These are phyloP conservation scores for Penicillium sp. DNA, from an alignment of 2,329 filamentous ascomycete species.

Conservation along the genomic window DNA sequence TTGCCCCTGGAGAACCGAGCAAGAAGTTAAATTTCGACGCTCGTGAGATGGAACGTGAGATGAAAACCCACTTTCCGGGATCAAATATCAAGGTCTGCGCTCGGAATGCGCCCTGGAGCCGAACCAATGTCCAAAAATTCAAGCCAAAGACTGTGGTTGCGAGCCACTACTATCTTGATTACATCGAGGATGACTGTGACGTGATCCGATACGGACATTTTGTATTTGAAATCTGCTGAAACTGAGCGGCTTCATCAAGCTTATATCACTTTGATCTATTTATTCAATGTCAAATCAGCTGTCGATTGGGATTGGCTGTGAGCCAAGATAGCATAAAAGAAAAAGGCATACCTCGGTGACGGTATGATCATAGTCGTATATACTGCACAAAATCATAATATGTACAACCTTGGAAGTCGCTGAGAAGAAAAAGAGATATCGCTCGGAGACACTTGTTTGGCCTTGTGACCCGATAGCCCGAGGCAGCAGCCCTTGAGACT, in stretches of 20 bases:
- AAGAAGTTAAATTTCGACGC: background rate
- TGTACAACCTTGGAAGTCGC: too few species aligned
- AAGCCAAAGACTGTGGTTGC: background rate
- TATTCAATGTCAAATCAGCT: background rate
- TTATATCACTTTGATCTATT: background rate
- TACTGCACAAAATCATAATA: too few species aligned
- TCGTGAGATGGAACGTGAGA: background rate
- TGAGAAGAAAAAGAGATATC: too few species aligned
- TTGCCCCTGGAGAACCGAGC: background rate
- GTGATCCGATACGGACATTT: background rate
- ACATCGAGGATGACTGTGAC: background rate
- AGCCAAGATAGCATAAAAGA: background rate
- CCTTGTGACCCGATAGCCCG: too few species aligned
- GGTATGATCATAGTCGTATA: too few species aligned
- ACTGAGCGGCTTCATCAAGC: background rate
- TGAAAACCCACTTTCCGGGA: background rate
- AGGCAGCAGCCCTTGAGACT: too few species aligned
- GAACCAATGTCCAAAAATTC: background rate
- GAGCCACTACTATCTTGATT: background rate
- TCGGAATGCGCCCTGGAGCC: background rate
- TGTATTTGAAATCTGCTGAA: background rate
- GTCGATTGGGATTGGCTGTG: background rate
- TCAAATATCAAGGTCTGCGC: background rate
- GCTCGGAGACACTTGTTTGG: too few species aligned
- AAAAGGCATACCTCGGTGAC: background rate